Evolutionary conservation across 768 basidiomycete species (phyloP).

Genomic region (Pholiota microspora): DNA sequence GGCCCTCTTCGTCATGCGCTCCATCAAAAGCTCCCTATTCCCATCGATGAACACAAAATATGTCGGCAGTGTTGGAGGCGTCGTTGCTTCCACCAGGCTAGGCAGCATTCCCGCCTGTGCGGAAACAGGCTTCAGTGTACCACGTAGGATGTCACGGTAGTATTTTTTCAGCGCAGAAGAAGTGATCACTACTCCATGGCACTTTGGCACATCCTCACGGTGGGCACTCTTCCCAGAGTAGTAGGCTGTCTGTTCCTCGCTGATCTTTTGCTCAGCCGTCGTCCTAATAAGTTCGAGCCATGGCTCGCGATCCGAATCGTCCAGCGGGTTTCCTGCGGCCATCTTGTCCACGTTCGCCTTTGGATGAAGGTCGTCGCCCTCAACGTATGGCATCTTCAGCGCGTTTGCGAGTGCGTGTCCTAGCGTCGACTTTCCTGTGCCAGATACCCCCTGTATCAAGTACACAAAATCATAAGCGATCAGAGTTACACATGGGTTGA

Average conservation of each 20-base stretch:
- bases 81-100: conserved; percentile 25
- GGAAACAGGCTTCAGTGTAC: conserved; percentile 26
- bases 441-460: conserved; percentile 60
- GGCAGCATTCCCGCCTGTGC: conserved; percentile 22
- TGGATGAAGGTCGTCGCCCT: conserved; percentile 90
- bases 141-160: conserved; percentile 84
- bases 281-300: conserved; percentile 78
- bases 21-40: conserved; percentile 47
- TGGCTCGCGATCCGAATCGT: conserved; percentile 78
- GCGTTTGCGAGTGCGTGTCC: conserved; percentile 58
- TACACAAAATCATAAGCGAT: neutral
- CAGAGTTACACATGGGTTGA: conserved; percentile 2
- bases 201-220: conserved; percentile 2
- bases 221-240: conserved; percentile 1
- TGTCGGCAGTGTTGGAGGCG: conserved; percentile 44
- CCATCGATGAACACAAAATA: conserved; percentile 84
- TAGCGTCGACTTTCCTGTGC: conserved; percentile 72
- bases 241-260: conserved; percentile 17
- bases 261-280: conserved; percentile 50
- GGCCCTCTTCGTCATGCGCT: conserved; percentile 59
- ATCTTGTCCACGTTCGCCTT: conserved; percentile 84
- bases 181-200: conserved; percentile 69
- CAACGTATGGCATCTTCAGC: conserved; percentile 74
- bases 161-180: conserved; percentile 82
- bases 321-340: conserved; percentile 70